phyloP scores from a whole-genome alignment of 73 alveolate species.

The Urostyla sp. region DNA sequence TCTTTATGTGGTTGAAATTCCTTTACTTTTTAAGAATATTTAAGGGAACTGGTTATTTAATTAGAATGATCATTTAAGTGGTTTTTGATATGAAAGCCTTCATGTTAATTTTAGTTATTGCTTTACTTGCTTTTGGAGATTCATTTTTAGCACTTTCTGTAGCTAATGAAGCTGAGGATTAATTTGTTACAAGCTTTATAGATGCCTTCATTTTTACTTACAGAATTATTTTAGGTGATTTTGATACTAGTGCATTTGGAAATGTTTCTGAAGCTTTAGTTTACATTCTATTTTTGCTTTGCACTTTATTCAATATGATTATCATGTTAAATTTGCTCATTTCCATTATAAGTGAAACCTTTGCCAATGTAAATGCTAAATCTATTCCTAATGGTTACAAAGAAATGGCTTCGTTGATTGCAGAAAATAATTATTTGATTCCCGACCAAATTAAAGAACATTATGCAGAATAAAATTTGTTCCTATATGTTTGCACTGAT shows the following conservation, averaged over 20 bases:
- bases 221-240: conserved; percentile 50
- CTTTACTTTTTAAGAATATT: conserved; percentile 59
- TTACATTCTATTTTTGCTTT: conserved; percentile 20
- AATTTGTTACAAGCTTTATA: conserved; percentile 1
- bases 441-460: conserved; percentile 5
- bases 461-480: not conserved
- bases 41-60: conserved; percentile 49
- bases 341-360: conserved; percentile 57
- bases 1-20: conserved; percentile 58
- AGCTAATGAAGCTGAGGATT: conserved; percentile 6
- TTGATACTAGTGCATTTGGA: conserved; percentile 38
- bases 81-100: conserved; percentile 41
- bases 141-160: conserved; percentile 19
- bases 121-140: conserved; percentile 47
- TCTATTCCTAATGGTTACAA: conserved; percentile 18
- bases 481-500: not conserved
- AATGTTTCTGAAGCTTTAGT: conserved; percentile 8
- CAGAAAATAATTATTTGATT: conserved; percentile 45
- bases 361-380: conserved; percentile 13
- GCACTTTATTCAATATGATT: conserved; percentile 49
- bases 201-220: conserved; percentile 38
- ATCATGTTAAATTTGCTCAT: conserved; percentile 63
- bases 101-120: conserved; percentile 37
- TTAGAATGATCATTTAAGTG: conserved; percentile 62
- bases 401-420: conserved; percentile 50